phyloP scores from a whole-genome alignment of 1,139 yeast genomes.

The Geotrichum histeridarum region DNA sequence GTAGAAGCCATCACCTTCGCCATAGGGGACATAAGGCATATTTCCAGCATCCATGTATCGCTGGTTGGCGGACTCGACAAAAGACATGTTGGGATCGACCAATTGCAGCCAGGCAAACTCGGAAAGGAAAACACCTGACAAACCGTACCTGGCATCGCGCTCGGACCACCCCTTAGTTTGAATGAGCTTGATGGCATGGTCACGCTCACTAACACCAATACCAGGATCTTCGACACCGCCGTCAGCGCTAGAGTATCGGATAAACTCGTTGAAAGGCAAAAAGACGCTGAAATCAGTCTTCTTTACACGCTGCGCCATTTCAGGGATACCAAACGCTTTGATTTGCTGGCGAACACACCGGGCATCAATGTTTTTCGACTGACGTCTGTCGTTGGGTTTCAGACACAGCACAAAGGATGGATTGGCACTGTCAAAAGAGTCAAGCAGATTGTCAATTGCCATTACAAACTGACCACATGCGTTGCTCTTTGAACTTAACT shows the following conservation, averaged over 20 bases:
- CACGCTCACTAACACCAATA: constrained; percentile 33
- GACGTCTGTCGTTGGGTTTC: constrained; percentile 41
- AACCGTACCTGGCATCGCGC: constrained; percentile 40
- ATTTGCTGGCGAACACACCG: constrained; percentile 43
- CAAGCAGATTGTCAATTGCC: constrained; percentile 37
- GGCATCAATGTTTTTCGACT: constrained; percentile 40
- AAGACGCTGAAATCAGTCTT: constrained; percentile 39
- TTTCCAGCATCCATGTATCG: constrained; percentile 30
- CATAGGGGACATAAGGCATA: constrained; percentile 22
- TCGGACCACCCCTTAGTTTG: constrained; percentile 36
- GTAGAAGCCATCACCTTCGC: constrained; percentile 32
- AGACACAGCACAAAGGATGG: constrained; percentile 42
- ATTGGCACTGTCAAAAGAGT: constrained; percentile 39
- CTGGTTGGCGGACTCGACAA: constrained; percentile 32
- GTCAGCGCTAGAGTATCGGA: constrained; percentile 30
- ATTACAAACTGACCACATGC: constrained; percentile 38
- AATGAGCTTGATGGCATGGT: constrained; percentile 34
- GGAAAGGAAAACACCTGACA: constrained; percentile 41
- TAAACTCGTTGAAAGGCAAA: constrained; percentile 39
- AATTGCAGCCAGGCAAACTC: constrained; percentile 42
- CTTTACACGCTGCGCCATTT: constrained; percentile 39
- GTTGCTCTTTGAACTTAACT: constrained; percentile 25
- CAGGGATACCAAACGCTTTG: constrained; percentile 41
- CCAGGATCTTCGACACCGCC: constrained; percentile 23
- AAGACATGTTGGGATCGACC: constrained; percentile 39